These are phyloP conservation scores for Cladosporium sphaerospermum DNA, from an alignment of 2,329 filamentous ascomycete species.

Conservation along the genomic window DNA sequence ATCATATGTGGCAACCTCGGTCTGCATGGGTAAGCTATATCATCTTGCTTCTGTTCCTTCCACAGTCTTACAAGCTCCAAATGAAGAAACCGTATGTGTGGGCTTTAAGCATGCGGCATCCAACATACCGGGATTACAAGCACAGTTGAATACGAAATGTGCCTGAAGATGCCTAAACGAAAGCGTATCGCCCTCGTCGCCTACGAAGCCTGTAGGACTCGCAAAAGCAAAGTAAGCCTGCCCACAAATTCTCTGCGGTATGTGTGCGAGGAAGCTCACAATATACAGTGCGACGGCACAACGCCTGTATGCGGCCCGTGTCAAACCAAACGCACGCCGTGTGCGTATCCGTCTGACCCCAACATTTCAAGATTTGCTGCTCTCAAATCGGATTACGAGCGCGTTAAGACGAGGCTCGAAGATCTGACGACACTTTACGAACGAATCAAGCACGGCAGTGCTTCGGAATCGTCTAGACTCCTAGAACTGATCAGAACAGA, in stretches of 20 bases:
- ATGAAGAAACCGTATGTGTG: no score
- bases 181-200: background rate
- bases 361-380: background rate
- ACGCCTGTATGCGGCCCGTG: background rate
- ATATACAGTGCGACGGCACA: background rate
- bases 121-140: no score
- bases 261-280: background rate
- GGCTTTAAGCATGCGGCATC: no score
- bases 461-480: background rate
- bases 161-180: background rate
- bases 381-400: background rate
- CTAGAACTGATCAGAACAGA: background rate
- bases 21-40: no score
- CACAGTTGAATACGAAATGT: no score
- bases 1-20: no score
- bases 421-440: background rate
- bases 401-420: background rate
- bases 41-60: no score
- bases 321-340: background rate
- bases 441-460: background rate
- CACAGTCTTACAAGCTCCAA: no score
- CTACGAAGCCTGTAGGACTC: background rate
- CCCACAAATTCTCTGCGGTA: background rate
- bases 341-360: conserved; percentile 9
- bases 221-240: background rate